phyloP scores from a whole-genome alignment of 805 yeast species.

The Metschnikowia amazonensis region DNA sequence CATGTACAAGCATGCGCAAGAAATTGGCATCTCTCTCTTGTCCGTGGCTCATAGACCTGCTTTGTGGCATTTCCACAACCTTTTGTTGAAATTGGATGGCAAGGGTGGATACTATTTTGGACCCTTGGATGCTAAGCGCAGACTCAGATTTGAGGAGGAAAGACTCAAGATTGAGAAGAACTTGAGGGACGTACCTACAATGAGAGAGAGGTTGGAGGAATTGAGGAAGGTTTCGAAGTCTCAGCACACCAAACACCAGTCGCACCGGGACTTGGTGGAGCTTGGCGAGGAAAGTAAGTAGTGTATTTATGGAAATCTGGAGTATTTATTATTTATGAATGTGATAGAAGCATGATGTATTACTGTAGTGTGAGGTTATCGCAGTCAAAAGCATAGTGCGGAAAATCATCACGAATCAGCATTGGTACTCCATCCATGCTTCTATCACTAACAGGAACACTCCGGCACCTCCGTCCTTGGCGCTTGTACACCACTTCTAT shows the following conservation, averaged over 20 bases:
- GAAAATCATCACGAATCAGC: background rate
- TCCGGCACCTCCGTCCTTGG: background rate
- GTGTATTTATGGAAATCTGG: background rate
- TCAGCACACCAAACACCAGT: constrained; percentile 35
- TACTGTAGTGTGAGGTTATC: too few species aligned
- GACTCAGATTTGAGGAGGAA: constrained; percentile 76
- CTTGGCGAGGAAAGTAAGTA: constrained; percentile 13
- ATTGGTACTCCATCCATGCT: background rate
- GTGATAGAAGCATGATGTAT: too few species aligned
- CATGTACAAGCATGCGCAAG: constrained; percentile 81
- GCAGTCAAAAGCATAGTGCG: background rate
- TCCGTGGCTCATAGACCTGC: constrained; percentile 93
- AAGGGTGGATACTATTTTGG: constrained; percentile 62
- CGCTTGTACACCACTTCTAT: background rate
- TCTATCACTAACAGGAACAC: background rate
- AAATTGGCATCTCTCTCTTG: constrained; percentile 71
- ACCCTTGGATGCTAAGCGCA: constrained; percentile 64
- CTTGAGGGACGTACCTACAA: constrained; percentile 64
- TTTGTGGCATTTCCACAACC: constrained; percentile 86
- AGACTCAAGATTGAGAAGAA: constrained; percentile 64
- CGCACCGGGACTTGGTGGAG: constrained; percentile 27
- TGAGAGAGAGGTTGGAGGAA: constrained; percentile 63
- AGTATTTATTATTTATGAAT: too few species aligned
- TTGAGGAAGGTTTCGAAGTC: constrained; percentile 52
- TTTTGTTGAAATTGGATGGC: constrained; percentile 82